Evolutionary conservation across 495 filamentous ascomycete species (phyloP).

Genomic region (Echria macrotheca): DNA sequence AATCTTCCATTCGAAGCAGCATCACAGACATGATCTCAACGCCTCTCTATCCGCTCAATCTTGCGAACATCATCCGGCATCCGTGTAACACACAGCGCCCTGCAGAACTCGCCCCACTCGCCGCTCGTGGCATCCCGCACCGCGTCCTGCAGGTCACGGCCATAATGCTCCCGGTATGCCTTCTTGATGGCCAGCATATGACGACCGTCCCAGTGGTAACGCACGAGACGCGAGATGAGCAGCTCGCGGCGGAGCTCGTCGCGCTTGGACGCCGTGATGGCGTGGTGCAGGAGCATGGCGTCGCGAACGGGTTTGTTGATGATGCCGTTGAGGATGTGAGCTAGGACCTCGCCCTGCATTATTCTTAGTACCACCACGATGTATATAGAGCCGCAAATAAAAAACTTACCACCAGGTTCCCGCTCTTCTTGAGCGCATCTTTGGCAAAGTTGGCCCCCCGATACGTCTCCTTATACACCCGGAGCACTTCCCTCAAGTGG

Average conservation of each 20-base stretch:
- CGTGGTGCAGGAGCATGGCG: slow-evolving; percentile 89
- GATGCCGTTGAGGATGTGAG: slow-evolving; percentile 93
- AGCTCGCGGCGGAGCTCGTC: slow-evolving; percentile 72
- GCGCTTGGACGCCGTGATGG: slow-evolving; percentile 57
- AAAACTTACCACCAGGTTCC: slow-evolving; percentile 78
- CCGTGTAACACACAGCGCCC: slow-evolving; percentile 45
- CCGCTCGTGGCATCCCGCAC: slow-evolving; percentile 46
- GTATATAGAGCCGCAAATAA: no score
- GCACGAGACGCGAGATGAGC: slow-evolving; percentile 71
- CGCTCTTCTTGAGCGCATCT: slow-evolving; percentile 81
- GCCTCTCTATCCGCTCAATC: slow-evolving; percentile 25
- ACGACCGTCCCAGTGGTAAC: slow-evolving; percentile 76
- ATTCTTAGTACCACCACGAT: no score
- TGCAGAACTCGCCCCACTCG: slow-evolving; percentile 49
- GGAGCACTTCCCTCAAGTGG: slow-evolving; percentile 75
- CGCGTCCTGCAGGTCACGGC: slow-evolving; percentile 60
- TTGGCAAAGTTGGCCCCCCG: slow-evolving; percentile 69
- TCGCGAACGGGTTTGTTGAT: slow-evolving; percentile 95
- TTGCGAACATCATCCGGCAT: slow-evolving; percentile 49
- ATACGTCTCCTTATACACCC: slow-evolving; percentile 63
- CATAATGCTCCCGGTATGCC: slow-evolving; percentile 67
- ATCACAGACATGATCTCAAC: no score
- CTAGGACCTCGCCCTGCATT: slow-evolving; percentile 80
- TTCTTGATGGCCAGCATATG: slow-evolving; percentile 68
- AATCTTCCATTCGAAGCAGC: no score